A percentile compares a stretch with the other conserved stretches of the same genome.
These are phyloP conservation scores for Halocafeteria seosinensis DNA, from an alignment of 108 stramenopile species.

Conservation along the genomic window DNA sequence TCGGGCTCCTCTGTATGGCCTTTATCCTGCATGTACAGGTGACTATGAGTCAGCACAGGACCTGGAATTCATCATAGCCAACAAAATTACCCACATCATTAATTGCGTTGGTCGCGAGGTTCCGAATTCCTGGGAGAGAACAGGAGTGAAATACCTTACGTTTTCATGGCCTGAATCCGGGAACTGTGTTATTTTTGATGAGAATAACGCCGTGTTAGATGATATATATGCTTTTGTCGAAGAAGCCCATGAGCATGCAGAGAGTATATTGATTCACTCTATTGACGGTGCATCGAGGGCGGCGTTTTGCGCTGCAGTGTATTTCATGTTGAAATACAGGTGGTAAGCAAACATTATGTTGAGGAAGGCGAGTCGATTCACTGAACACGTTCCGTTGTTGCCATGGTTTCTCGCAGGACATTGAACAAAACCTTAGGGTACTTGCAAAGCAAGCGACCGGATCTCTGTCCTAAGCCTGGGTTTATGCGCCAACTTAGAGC, in stretches of 20 bases:
- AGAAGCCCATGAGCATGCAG: neutral
- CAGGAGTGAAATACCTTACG: constrained; percentile 8
- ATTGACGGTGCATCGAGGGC: constrained; percentile 4
- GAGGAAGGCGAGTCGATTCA: neutral
- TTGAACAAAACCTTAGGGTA: constrained; percentile 6
- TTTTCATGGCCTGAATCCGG: constrained; percentile 3
- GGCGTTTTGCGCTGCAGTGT: neutral
- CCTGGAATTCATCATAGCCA: constrained; percentile 9
- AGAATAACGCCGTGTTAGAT: neutral
- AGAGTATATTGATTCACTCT: constrained; percentile 8
- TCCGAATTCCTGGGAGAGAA: constrained; percentile 8
- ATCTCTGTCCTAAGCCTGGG: neutral
- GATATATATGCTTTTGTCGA: constrained; percentile 13
- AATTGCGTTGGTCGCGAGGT: constrained; percentile 11
- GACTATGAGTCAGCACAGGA: constrained; percentile 4
- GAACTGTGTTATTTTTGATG: constrained; percentile 8
- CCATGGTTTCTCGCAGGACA: neutral
- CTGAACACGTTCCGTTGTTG: neutral
- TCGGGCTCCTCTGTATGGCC: neutral
- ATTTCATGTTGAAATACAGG: constrained; percentile 11
- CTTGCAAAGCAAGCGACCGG: constrained; percentile 8
- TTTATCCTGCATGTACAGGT: neutral
- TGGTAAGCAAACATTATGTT: constrained; percentile 1
- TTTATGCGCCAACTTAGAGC: neutral
- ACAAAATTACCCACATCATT: constrained; percentile 15